A percentile compares a stretch with the other conserved stretches of the same genome.
Conservation (phyloP, 345 rosid species). For the Heritiera littoralis region DNA sequence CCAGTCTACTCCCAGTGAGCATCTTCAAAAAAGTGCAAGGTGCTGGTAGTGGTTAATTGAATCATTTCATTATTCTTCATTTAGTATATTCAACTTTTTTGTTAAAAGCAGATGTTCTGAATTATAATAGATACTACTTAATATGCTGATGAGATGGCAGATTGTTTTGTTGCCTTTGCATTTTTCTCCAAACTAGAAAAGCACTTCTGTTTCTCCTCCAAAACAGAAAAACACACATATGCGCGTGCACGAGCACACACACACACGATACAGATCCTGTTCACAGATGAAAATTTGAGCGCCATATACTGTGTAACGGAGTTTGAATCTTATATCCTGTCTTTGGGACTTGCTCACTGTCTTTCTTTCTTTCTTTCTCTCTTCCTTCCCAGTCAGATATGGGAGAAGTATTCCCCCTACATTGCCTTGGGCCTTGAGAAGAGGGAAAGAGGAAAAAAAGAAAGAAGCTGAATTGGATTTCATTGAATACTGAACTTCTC, state of each 20-base stretch:
- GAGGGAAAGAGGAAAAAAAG: background rate
- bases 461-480: slow-evolving; percentile 7
- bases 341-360: too few species aligned
- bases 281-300: background rate
- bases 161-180: background rate
- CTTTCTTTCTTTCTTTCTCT: background rate
- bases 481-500: background rate
- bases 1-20: background rate
- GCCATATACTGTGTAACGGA: background rate
- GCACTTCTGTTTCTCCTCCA: background rate
- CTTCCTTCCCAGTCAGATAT: background rate
- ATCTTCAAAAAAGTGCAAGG: background rate
- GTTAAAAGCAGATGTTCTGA: background rate
- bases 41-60: background rate
- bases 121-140: background rate
- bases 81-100: background rate
- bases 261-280: background rate
- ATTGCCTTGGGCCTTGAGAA: background rate
- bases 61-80: background rate
- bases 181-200: background rate
- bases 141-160: background rate
- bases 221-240: background rate
- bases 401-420: background rate
- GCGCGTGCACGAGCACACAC: too few species aligned
- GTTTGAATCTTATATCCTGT: too few species aligned